These are phyloP conservation scores for Lentinus tigrinus DNA, from an alignment of 768 basidiomycete genomes.

Conservation along the genomic window DNA sequence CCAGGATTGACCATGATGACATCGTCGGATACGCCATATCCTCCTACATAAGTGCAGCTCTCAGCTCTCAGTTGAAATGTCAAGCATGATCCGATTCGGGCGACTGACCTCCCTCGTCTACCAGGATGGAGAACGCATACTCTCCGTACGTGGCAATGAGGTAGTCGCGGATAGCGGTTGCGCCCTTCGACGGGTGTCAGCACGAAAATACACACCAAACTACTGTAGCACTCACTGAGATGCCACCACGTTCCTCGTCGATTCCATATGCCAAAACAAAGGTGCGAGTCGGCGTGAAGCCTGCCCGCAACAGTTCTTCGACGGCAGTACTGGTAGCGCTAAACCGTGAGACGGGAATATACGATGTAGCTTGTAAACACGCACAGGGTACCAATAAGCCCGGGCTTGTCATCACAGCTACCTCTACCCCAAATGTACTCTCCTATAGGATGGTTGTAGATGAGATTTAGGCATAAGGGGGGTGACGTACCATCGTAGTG, in stretches of 20 bases:
- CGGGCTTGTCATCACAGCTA: slow-evolving; percentile 71
- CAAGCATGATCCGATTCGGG: background rate
- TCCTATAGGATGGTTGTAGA: slow-evolving; percentile 28
- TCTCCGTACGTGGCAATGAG: slow-evolving; percentile 66
- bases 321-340: slow-evolving; percentile 34
- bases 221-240: slow-evolving; percentile 15
- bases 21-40: slow-evolving; percentile 50
- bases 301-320: slow-evolving; percentile 44
- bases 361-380: background rate
- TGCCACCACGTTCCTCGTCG: slow-evolving; percentile 46
- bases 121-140: slow-evolving; percentile 70
- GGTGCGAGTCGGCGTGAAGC: slow-evolving; percentile 44
- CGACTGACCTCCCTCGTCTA: slow-evolving; percentile 82
- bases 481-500: slow-evolving; percentile 47
- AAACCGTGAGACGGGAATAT: too few relatives aligned
- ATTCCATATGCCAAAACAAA: slow-evolving; percentile 44
- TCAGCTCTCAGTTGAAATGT: background rate
- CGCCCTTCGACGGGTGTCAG: slow-evolving; percentile 44
- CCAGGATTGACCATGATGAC: slow-evolving; percentile 58
- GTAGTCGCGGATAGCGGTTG: slow-evolving; percentile 42
- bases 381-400: slow-evolving; percentile 66
- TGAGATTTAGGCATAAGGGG: slow-evolving; percentile 1
- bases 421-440: slow-evolving; percentile 77
- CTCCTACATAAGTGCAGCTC: slow-evolving; percentile 35
- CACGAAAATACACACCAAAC: background rate